phyloP scores from a whole-genome alignment of 768 basidiomycete genomes.

The Tricholoma terreum region DNA sequence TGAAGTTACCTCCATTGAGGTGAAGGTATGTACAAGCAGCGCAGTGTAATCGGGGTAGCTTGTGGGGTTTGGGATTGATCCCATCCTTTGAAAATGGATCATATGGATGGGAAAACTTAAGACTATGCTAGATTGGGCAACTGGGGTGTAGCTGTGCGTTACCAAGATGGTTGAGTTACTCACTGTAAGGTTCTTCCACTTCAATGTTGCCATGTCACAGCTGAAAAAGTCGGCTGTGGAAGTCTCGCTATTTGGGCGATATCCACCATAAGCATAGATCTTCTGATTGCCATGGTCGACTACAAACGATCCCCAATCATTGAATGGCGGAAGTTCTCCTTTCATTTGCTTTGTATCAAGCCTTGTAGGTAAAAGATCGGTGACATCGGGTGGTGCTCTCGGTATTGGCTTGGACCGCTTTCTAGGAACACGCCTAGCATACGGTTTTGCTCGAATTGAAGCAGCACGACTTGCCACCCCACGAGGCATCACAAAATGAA shows the following conservation, averaged over 20 bases:
- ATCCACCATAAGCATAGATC: slow-evolving; percentile 22
- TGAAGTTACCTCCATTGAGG: slow-evolving; percentile 13
- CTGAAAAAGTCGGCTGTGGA: slow-evolving; percentile 23
- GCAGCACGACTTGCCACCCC: neutral
- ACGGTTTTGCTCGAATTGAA: neutral
- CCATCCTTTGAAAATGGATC: slow-evolving; percentile 16
- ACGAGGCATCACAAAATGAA: neutral
- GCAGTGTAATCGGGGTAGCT: slow-evolving; percentile 17
- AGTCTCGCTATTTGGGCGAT: slow-evolving; percentile 10
- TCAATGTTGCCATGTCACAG: slow-evolving; percentile 16
- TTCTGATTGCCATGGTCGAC: slow-evolving; percentile 14
- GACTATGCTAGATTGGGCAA: slow-evolving; percentile 3
- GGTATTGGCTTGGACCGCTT: no score
- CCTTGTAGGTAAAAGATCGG: neutral
- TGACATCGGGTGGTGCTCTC: neutral
- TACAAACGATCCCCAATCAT: slow-evolving; percentile 14
- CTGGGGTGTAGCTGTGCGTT: neutral
- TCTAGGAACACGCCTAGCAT: neutral
- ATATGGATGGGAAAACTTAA: slow-evolving; percentile 7
- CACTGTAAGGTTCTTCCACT: slow-evolving; percentile 26
- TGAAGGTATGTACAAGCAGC: slow-evolving; percentile 17
- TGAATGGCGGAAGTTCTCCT: slow-evolving; percentile 21
- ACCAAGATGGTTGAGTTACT: neutral
- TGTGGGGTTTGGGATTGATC: neutral
- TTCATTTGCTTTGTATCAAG: slow-evolving; percentile 4